Percentiles rank a stretch among this genome's conserved stretches.
phyloP scores from a whole-genome alignment of 2,329 filamentous ascomycete species.

The Calycina herbarum region DNA sequence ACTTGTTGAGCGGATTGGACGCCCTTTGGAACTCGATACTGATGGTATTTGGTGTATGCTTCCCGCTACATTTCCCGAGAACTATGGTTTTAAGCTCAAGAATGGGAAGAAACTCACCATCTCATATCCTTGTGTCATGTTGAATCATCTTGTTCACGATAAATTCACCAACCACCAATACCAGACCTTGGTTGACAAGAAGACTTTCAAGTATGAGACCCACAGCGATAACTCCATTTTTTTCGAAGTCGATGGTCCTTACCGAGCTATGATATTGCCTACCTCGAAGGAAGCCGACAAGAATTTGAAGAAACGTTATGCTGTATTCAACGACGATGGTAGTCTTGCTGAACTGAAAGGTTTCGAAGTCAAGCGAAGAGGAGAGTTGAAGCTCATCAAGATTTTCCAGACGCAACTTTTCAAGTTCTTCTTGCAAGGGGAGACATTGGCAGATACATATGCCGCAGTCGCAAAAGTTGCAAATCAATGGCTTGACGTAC shows the following conservation, averaged over 20 bases:
- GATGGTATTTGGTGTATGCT: conserved; percentile 99
- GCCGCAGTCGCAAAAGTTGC: conserved; percentile 89
- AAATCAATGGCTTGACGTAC: conserved; percentile 93
- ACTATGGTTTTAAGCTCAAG: conserved; percentile 90
- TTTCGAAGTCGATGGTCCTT: conserved; percentile 97
- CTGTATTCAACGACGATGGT: conserved; percentile 97
- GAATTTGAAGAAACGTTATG: conserved; percentile 98
- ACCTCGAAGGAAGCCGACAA: conserved; percentile 99
- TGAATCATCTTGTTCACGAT: conserved; percentile 94
- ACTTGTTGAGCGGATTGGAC: conserved; percentile 87
- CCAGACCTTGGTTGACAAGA: conserved; percentile 78
- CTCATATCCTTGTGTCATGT: conserved; percentile 97
- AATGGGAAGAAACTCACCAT: conserved; percentile 96
- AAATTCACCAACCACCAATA: conserved; percentile 98
- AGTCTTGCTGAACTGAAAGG: conserved; percentile 94
- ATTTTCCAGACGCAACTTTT: conserved; percentile 99
- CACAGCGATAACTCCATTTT: conserved; percentile 99
- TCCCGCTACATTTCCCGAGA: conserved; percentile 92
- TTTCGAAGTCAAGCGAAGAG: conserved; percentile 95
- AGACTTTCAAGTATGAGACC: conserved; percentile 87
- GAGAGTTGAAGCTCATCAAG: conserved; percentile 98
- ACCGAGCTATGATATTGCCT: conserved; percentile 94
- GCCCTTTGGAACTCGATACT: conserved; percentile 91
- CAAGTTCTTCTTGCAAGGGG: conserved; percentile 96
- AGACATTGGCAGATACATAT: conserved; percentile 86